Conservation (phyloP, 2,329 filamentous ascomycete species). For the Zasmidium citrigriseum region DNA sequence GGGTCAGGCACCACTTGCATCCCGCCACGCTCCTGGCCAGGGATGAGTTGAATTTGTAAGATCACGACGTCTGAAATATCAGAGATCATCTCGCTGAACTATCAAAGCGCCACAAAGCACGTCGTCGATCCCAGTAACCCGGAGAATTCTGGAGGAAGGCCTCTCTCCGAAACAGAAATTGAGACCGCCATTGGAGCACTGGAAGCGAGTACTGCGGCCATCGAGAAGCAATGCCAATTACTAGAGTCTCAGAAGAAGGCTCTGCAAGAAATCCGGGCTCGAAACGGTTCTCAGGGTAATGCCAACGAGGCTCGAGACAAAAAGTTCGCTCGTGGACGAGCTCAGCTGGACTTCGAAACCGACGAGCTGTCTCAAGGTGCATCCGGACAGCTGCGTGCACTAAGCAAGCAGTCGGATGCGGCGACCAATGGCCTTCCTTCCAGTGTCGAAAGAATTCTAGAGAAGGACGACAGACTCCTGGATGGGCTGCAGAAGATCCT, state of each 20-base stretch:
- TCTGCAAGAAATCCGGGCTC: constrained; percentile 56
- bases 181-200: constrained; percentile 63
- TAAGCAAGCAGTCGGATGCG: constrained; percentile 52
- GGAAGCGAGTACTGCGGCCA: constrained; percentile 63
- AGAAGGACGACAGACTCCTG: constrained; percentile 64
- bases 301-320: constrained; percentile 18
- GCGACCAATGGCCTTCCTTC: constrained; percentile 50
- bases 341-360: constrained; percentile 42
- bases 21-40: constrained; percentile 48
- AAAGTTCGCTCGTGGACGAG: constrained; percentile 40
- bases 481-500: constrained; percentile 67
- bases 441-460: constrained; percentile 51
- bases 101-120: not conserved
- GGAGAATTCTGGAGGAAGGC: constrained; percentile 34
- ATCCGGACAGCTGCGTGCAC: constrained; percentile 37
- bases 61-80: not conserved
- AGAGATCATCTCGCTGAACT: constrained; percentile 1
- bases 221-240: constrained; percentile 64
- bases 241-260: constrained; percentile 65
- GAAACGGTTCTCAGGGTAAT: constrained; percentile 23
- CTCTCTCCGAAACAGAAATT: constrained; percentile 62
- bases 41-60: constrained; percentile 52
- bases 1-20: constrained; percentile 51
- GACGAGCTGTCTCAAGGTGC: constrained; percentile 33
- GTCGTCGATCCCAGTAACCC: not conserved